These are phyloP conservation scores for Melanogaster broomeanus DNA, from an alignment of 768 basidiomycete genomes.

Conservation along the genomic window DNA sequence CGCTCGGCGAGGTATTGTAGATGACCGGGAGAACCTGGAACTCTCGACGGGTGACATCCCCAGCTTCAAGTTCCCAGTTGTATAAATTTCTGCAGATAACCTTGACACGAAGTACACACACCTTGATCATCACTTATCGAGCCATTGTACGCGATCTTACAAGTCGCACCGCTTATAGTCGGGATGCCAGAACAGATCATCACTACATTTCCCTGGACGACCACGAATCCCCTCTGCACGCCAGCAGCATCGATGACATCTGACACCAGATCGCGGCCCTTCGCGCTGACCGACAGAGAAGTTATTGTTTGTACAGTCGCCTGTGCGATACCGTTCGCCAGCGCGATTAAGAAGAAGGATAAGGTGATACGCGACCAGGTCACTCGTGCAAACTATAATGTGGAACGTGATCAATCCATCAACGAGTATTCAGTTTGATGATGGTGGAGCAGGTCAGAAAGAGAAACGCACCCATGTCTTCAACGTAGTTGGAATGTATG, in stretches of 20 bases:
- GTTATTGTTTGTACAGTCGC: conserved; percentile 41
- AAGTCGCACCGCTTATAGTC: conserved; percentile 22
- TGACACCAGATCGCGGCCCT: conserved; percentile 35
- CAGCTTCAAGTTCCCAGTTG: not conserved
- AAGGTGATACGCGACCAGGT: conserved; percentile 52
- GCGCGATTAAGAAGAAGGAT: conserved; percentile 47
- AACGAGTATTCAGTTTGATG: not conserved
- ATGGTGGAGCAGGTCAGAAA: not conserved
- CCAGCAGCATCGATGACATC: conserved; percentile 32
- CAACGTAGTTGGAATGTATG: not conserved
- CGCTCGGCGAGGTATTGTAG: not conserved
- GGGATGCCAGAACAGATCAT: conserved; percentile 45
- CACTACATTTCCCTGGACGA: conserved; percentile 16
- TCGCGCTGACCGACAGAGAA: conserved; percentile 38
- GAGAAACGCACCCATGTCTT: conserved; percentile 15
- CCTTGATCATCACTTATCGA: conserved; percentile 3
- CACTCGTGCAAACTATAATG: conserved; percentile 45
- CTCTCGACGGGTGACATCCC: not conserved
- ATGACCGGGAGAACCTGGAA: not conserved
- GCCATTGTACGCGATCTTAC: conserved; percentile 16
- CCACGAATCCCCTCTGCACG: conserved; percentile 22
- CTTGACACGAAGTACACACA: not conserved
- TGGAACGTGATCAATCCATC: not conserved
- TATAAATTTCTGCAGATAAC: not conserved
- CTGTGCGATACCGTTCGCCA: conserved; percentile 43